Evolutionary conservation across 495 filamentous ascomycete genomes (phyloP), one percentile per base, ranked within the genome.

Genomic region (Talaromyces proteolyticus): DNA sequence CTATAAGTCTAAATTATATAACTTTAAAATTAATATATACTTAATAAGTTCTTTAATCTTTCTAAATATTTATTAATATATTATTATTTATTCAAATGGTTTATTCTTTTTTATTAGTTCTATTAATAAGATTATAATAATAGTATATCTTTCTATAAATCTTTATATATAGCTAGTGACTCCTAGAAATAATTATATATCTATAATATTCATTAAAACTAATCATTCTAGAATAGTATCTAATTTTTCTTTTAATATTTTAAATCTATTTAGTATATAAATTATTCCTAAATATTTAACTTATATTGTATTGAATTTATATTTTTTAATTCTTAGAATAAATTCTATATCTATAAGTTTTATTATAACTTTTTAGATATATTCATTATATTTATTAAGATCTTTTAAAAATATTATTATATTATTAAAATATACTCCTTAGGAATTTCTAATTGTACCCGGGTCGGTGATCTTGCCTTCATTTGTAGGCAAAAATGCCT

Each of bases 81-180:
- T 10, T 3, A 44, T 3, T 2, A 41, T 40, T 51, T 36, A 61
- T 25, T 50, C 0, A 23, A 48, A 61, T 2, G 5, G 10, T 1
- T 41, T 6, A 0, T 52, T 50, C 40, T 57, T 55, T 23, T 44
- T 1, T 58, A 18, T 46, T 48, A n/a, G n/a, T n/a, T n/a, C 22
- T 11, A 29, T 42, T 6, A 58, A 18, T 24, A 19, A 3, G 7
- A 3, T 17, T 3, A 40, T 22, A n/a, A 53, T 21, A 44, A 39
- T 37, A 0, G 46, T 23, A 42, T 50, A 62, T 2, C 22, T 17
- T 11, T 47, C 39, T 7, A 62, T 50, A 6, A 48, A 53, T 29
- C 39, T 16, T 38, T 25, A 20, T 39, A 59, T 57, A 25, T 52
- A 62, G 14, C 57, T 59, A 16, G 20, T 24, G 6, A 62, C 24